These are phyloP conservation scores for Cladosporium phlei DNA, from an alignment of 2,329 filamentous ascomycete species.

Conservation along the genomic window DNA sequence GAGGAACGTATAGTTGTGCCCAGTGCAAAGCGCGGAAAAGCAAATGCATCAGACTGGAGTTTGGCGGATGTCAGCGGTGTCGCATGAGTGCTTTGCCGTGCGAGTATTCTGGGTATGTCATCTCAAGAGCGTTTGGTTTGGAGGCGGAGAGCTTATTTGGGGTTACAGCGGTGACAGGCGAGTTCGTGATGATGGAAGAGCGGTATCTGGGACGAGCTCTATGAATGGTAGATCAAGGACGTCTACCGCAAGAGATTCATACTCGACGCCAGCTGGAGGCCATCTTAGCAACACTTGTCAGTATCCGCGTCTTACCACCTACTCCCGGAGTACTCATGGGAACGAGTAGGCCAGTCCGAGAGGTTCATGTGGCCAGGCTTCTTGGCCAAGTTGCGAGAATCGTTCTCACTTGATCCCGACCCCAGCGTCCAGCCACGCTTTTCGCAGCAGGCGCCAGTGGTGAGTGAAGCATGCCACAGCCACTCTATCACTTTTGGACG, in stretches of 20 bases:
- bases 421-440: not conserved
- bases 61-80: slow-evolving; percentile 3
- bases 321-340: too few species aligned
- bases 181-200: too few species aligned
- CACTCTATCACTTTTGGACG: not conserved
- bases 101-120: too few species aligned
- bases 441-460: not conserved
- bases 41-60: slow-evolving; percentile 1
- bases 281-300: not conserved
- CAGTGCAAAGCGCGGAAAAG: slow-evolving; percentile 11
- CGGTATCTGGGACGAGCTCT: too few species aligned
- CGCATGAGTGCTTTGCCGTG: not conserved
- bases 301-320: too few species aligned
- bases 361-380: slow-evolving; percentile 7
- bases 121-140: too few species aligned
- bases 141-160: too few species aligned
- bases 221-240: too few species aligned
- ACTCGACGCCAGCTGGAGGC: too few species aligned
- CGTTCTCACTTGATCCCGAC: not conserved
- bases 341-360: slow-evolving; percentile 2
- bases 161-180: too few species aligned
- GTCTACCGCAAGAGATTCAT: too few species aligned
- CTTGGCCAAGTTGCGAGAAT: slow-evolving; percentile 3
- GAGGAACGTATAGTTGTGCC: not conserved
- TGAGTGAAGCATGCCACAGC: not conserved